These are phyloP conservation scores for Xylariaceae sp. DNA, from an alignment of 2,329 filamentous ascomycete genomes.

Conservation along the genomic window DNA sequence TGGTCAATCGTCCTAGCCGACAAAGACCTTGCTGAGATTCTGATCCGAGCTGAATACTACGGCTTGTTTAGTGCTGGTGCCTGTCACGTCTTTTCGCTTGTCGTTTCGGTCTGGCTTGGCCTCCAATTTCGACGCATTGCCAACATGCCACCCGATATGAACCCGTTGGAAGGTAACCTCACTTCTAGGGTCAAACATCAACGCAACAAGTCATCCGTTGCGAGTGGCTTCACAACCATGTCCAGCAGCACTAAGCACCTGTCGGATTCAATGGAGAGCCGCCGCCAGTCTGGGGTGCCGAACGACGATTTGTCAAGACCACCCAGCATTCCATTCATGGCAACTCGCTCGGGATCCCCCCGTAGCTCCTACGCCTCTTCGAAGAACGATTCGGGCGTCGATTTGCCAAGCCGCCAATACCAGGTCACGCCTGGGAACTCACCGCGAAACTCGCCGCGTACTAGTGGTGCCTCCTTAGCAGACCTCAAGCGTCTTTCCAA, in stretches of 20 bases:
- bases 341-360: conserved; percentile 62
- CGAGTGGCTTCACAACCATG: conserved; percentile 38
- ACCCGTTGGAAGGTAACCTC: conserved; percentile 81
- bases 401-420: conserved; percentile 54
- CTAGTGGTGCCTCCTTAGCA: conserved; percentile 37
- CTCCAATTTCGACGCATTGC: conserved; percentile 79
- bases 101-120: conserved; percentile 70
- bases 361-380: conserved; percentile 50
- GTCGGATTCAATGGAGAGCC: conserved; percentile 39
- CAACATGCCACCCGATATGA: conserved; percentile 86
- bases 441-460: conserved; percentile 40
- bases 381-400: conserved; percentile 47
- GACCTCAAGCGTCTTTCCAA: conserved; percentile 46
- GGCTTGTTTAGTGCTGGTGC: conserved; percentile 58
- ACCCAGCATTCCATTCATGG: conserved; percentile 69
- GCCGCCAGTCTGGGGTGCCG: conserved; percentile 38
- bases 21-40: conserved; percentile 49
- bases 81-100: conserved; percentile 66
- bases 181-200: conserved; percentile 71
- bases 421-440: conserved; percentile 42
- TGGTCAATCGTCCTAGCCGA: conserved; percentile 69
- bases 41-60: conserved; percentile 66
- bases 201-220: conserved; percentile 61
- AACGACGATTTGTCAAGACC: conserved; percentile 44
- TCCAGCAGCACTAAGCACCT: conserved; percentile 57